Evolutionary conservation across 345 rosid genomes (phyloP).

Genomic region (Hevea brasiliensis): DNA sequence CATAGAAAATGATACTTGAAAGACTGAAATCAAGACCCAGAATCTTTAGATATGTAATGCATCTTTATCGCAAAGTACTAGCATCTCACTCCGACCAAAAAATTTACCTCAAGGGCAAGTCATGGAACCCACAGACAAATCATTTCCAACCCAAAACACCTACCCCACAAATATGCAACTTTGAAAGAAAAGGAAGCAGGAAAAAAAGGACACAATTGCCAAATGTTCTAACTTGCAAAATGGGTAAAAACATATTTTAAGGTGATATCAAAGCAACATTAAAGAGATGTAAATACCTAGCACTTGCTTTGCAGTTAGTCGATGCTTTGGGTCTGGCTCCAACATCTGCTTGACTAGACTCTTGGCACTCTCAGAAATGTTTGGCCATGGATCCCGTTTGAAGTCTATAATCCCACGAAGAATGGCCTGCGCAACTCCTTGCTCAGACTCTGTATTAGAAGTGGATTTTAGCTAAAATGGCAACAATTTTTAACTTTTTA

Average conservation of each 20-base stretch:
- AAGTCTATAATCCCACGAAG: constrained; percentile 94
- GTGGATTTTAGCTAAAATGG: not conserved
- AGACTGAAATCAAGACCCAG: not conserved
- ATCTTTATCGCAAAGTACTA: not conserved
- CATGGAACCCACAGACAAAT: not conserved
- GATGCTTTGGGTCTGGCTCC: constrained; percentile 96
- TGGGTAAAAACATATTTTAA: not conserved
- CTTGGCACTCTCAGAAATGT: constrained; percentile 88
- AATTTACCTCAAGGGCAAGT: not conserved
- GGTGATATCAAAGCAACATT: constrained; percentile 10
- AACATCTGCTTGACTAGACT: constrained; percentile 88
- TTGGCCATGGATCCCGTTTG: constrained; percentile 99
- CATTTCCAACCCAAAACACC: not conserved
- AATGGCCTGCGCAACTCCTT: constrained; percentile 99
- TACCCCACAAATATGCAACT: too few relatives aligned
- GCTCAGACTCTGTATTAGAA: constrained; percentile 80
- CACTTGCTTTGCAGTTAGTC: constrained; percentile 94
- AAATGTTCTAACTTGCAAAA: not conserved
- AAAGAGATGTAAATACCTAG: constrained; percentile 57
- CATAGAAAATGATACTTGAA: not conserved
- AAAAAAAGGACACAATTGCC: not conserved
- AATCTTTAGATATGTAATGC: not conserved
- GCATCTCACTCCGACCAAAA: not conserved
- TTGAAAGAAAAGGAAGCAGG: not conserved
- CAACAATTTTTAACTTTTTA: constrained; percentile 1